Evolutionary conservation across 2,329 filamentous ascomycete species (phyloP).

Genomic region (Microcyclospora pomicola): DNA sequence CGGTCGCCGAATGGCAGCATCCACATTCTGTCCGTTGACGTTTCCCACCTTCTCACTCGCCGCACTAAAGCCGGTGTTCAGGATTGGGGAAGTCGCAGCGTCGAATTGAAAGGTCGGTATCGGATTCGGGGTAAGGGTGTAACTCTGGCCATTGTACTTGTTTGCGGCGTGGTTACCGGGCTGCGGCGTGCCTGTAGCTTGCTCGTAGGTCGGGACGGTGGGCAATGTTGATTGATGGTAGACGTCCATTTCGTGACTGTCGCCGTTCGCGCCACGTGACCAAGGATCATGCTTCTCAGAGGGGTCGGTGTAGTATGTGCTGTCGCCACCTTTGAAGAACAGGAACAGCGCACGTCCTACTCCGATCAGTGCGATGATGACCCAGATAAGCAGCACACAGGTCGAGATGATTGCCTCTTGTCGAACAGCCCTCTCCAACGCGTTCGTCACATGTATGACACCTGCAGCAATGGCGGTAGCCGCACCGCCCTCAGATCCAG

Average conservation of each 20-base stretch:
- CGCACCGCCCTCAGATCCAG: slow-evolving; percentile 52
- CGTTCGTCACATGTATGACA: slow-evolving; percentile 53
- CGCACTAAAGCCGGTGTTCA: slow-evolving; percentile 16
- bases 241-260: slow-evolving; percentile 10
- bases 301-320: slow-evolving; percentile 8
- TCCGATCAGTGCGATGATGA: slow-evolving; percentile 64
- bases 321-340: slow-evolving; percentile 39
- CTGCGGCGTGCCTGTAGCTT: slow-evolving; percentile 15
- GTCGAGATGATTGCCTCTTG: slow-evolving; percentile 70
- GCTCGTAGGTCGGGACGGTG: slow-evolving; percentile 26
- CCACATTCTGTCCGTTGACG: slow-evolving; percentile 29
- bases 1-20: slow-evolving; percentile 28
- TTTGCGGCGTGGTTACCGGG: slow-evolving; percentile 30
- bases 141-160: slow-evolving; percentile 30
- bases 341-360: slow-evolving; percentile 51
- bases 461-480: slow-evolving; percentile 71
- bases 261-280: slow-evolving; percentile 6
- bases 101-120: slow-evolving; percentile 28
- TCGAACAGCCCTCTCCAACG: slow-evolving; percentile 53
- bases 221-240: slow-evolving; percentile 5
- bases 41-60: slow-evolving; percentile 29
- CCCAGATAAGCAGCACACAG: slow-evolving; percentile 60
- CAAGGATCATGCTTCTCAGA: slow-evolving; percentile 4
- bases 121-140: slow-evolving; percentile 31
- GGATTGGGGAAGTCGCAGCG: slow-evolving; percentile 17